These are phyloP conservation scores for Helotiales sp. DNA, from an alignment of 2,329 filamentous ascomycete species.

Conservation along the genomic window DNA sequence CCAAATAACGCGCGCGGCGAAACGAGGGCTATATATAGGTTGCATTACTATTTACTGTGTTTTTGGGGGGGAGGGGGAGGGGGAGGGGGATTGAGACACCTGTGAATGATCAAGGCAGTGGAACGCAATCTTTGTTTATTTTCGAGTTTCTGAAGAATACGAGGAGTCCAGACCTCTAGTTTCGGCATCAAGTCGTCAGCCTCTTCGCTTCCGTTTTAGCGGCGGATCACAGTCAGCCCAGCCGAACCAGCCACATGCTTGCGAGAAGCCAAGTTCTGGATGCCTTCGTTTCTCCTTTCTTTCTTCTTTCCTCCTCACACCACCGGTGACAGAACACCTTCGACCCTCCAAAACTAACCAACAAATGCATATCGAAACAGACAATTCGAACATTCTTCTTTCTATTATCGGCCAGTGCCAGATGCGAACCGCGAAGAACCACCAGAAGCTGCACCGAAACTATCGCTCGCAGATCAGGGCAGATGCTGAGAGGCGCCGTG, in stretches of 20 bases:
- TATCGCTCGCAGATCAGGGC: conserved; percentile 43
- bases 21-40: no score
- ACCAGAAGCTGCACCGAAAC: conserved; percentile 43
- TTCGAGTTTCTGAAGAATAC: no score
- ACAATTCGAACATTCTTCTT: conserved; percentile 29
- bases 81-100: no score
- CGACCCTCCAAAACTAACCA: conserved; percentile 16
- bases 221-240: not conserved
- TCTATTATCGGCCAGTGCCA: conserved; percentile 31
- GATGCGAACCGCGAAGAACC: conserved; percentile 42
- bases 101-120: no score
- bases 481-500: conserved; percentile 44
- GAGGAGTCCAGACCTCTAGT: no score
- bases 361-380: conserved; percentile 45
- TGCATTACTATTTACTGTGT: no score
- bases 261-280: not conserved
- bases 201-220: no score
- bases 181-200: no score
- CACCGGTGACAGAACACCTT: conserved; percentile 33
- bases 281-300: conserved; percentile 18
- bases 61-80: no score
- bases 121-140: no score
- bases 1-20: no score
- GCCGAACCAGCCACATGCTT: not conserved
- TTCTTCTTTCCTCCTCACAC: conserved; percentile 29